A percentile compares a stretch with the other conserved stretches of the same genome.
These are phyloP conservation scores for Penicillium dipodomyicola DNA, from an alignment of 495 filamentous ascomycete species.

Conservation along the genomic window DNA sequence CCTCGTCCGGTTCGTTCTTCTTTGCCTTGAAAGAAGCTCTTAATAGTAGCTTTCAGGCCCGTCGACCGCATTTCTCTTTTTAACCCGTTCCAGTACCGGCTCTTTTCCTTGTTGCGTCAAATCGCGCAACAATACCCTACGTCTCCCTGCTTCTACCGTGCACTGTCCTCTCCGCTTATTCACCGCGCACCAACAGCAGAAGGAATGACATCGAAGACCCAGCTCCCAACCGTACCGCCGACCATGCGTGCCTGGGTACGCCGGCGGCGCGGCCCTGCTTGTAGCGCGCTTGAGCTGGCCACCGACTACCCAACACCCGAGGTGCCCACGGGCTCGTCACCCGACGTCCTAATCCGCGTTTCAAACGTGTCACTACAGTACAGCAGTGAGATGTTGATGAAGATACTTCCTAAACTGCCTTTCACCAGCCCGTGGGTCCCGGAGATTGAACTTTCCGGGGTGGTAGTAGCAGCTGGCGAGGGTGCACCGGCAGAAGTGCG, in stretches of 20 bases:
- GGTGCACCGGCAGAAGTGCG: constrained; percentile 15
- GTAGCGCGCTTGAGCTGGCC: not conserved
- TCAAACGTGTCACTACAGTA: constrained; percentile 22
- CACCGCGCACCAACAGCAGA: not conserved
- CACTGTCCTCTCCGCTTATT: not conserved
- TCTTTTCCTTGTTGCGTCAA: too few relatives aligned
- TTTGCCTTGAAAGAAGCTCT: too few relatives aligned
- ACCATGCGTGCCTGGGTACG: not conserved
- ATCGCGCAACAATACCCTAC: too few relatives aligned
- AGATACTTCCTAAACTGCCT: constrained; percentile 12
- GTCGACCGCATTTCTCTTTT: too few relatives aligned
- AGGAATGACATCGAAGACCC: not conserved
- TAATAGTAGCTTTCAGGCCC: too few relatives aligned
- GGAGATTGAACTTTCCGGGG: constrained; percentile 22
- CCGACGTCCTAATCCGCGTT: constrained; percentile 22
- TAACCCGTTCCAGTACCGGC: too few relatives aligned
- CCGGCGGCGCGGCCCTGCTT: not conserved
- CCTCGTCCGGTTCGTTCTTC: too few relatives aligned
- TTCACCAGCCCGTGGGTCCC: constrained; percentile 19
- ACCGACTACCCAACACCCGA: not conserved
- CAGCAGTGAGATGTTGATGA: constrained; percentile 14
- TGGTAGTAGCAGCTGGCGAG: constrained; percentile 18
- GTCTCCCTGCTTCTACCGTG: not conserved
- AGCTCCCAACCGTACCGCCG: not conserved
- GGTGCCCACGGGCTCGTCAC: not conserved